These are phyloP conservation scores for Apophysomyces elegans DNA, from an alignment of 371 early-diverging fungal genomes.

Conservation along the genomic window DNA sequence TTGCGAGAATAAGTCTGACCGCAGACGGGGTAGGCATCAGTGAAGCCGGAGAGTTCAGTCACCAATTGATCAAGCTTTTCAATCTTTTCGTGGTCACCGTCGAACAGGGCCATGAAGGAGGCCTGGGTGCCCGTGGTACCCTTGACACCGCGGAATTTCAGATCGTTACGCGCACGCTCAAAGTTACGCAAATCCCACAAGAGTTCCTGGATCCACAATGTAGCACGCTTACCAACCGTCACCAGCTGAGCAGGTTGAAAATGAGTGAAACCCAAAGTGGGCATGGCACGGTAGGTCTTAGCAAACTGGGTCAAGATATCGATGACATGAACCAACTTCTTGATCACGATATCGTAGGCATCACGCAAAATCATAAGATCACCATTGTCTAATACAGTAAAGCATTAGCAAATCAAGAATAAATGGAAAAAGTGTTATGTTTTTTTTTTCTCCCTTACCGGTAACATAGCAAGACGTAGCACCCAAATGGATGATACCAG, in stretches of 20 bases:
- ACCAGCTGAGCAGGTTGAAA: conserved; percentile 98
- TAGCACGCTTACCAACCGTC: conserved; percentile 98
- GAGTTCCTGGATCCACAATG: conserved; percentile 94
- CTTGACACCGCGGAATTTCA: conserved; percentile 96
- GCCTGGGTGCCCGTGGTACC: conserved; percentile 99
- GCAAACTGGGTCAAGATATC: conserved; percentile 84
- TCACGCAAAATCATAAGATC: conserved; percentile 95
- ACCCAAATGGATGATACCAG: conserved; percentile 96
- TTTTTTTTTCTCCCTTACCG: conserved; percentile 27
- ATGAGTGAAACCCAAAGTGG: conserved; percentile 97
- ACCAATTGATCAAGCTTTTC: conserved; percentile 91
- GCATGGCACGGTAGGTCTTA: conserved; percentile 77
- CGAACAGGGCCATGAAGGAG: conserved; percentile 94
- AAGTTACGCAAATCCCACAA: conserved; percentile 96
- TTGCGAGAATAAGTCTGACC: conserved; percentile 99
- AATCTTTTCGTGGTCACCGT: conserved; percentile 93
- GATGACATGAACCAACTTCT: conserved; percentile 86
- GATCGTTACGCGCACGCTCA: conserved; percentile 84
- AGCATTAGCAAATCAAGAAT: too few species aligned
- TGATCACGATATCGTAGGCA: conserved; percentile 89
- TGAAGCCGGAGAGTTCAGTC: conserved; percentile 89
- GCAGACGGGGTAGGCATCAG: conserved; percentile 86
- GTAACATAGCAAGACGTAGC: conserved; percentile 98
- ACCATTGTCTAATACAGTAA: conserved; percentile 75
- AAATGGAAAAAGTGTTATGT: neutral